phyloP scores from a whole-genome alignment of 768 basidiomycete genomes.

The Dacryopinax spathularia region DNA sequence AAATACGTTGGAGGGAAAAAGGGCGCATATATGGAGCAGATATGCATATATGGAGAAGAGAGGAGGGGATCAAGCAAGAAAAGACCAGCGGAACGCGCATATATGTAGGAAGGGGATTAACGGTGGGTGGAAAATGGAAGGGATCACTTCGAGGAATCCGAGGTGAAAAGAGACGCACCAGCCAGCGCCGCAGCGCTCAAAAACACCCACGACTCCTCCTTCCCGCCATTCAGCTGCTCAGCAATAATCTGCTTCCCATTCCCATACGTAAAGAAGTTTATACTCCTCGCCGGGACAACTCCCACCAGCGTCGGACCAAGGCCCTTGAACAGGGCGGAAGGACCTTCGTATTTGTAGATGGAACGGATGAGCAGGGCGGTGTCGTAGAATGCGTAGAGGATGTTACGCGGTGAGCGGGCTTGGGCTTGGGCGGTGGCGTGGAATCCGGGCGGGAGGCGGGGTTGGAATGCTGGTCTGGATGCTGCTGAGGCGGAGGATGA shows the following conservation, averaged over 20 bases:
- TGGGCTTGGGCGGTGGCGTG: background rate
- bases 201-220: conserved; percentile 77
- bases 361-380: background rate
- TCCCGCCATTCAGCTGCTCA: conserved; percentile 56
- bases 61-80: background rate
- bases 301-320: conserved; percentile 90
- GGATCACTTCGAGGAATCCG: too few relatives aligned
- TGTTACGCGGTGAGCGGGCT: background rate
- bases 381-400: conserved; percentile 4
- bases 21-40: too few relatives aligned
- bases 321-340: conserved; percentile 82
- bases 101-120: background rate
- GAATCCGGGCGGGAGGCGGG: background rate
- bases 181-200: conserved; percentile 73
- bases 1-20: too few relatives aligned
- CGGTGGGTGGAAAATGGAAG: background rate
- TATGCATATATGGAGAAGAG: too few relatives aligned
- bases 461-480: background rate
- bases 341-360: conserved; percentile 79
- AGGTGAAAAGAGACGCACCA: conserved; percentile 13
- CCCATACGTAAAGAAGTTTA: conserved; percentile 96
- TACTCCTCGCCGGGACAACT: conserved; percentile 87
- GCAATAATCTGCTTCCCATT: conserved; percentile 91
- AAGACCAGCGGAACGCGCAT: background rate
- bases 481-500: background rate